These are phyloP conservation scores for Wickerhamiella qilinensis DNA, from an alignment of 805 yeast species.

Conservation along the genomic window DNA sequence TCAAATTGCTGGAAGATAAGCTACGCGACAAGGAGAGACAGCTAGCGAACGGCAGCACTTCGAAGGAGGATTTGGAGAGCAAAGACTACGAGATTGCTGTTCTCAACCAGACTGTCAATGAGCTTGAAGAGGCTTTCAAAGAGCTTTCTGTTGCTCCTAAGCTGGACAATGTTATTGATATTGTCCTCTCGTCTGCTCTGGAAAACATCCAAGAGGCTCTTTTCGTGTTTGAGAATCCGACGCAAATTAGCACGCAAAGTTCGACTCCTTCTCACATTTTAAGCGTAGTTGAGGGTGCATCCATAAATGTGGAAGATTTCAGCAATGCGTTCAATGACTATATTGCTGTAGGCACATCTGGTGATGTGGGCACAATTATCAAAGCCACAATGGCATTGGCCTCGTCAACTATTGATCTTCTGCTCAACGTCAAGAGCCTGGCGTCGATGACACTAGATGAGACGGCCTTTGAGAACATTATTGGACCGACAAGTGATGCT, in stretches of 20 bases:
- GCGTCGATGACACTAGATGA: conserved; percentile 34
- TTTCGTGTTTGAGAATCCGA: conserved; percentile 57
- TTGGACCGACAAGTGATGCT: conserved; percentile 39
- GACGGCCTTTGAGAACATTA: conserved; percentile 44
- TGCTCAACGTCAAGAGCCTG: conserved; percentile 57
- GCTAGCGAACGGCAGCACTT: conserved; percentile 18
- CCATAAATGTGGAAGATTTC: conserved; percentile 61
- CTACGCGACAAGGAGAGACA: conserved; percentile 18
- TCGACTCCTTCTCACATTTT: conserved; percentile 54
- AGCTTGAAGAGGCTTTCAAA: conserved; percentile 48
- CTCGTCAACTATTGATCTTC: conserved; percentile 41
- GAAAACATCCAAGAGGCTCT: conserved; percentile 56
- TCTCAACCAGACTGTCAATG: conserved; percentile 42
- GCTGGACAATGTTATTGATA: conserved; percentile 36
- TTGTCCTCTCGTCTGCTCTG: conserved; percentile 51
- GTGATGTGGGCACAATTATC: conserved; percentile 40
- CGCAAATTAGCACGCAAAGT: conserved; percentile 68
- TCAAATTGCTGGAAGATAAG: conserved; percentile 11
- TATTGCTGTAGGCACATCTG: conserved; percentile 62
- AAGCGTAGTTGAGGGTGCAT: conserved; percentile 53
- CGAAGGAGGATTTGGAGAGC: conserved; percentile 30
- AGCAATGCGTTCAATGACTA: conserved; percentile 60
- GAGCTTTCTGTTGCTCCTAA: conserved; percentile 21
- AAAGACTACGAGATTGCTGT: conserved; percentile 69
- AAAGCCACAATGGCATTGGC: conserved; percentile 49